Evolutionary conservation across 495 filamentous ascomycete genomes (phyloP).

Genomic region (Tuber umbilicatum): DNA sequence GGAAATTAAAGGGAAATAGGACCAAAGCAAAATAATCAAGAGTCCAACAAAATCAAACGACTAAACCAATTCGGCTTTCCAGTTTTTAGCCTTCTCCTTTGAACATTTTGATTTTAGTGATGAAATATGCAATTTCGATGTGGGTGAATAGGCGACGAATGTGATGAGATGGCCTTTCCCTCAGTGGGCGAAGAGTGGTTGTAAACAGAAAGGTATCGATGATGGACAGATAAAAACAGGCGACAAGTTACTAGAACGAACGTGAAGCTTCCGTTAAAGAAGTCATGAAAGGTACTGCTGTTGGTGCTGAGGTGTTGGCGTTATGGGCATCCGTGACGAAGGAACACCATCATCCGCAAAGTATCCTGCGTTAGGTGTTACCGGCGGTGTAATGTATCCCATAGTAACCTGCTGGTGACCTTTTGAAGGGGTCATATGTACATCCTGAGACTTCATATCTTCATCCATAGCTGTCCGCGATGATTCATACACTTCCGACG

Average conservation of each 20-base stretch:
- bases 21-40: conserved; percentile 33
- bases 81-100: conserved; percentile 34
- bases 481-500: conserved; percentile 50
- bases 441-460: conserved; percentile 39
- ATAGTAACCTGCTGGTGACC: conserved; percentile 59
- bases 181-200: neutral
- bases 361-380: conserved; percentile 78
- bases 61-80: conserved; percentile 29
- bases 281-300: conserved; percentile 33
- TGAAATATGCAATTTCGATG: conserved; percentile 35
- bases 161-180: neutral
- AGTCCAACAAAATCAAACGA: conserved; percentile 25
- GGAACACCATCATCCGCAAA: conserved; percentile 47
- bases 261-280: conserved; percentile 13
- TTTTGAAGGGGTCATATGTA: conserved; percentile 78
- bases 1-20: conserved; percentile 35
- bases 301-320: conserved; percentile 23
- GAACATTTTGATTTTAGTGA: conserved; percentile 37
- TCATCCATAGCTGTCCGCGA: conserved; percentile 52
- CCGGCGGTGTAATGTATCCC: conserved; percentile 88
- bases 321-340: conserved; percentile 36
- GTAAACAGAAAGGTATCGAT: neutral
- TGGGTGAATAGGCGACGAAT: conserved; percentile 11
- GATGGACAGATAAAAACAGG: conserved; percentile 15
- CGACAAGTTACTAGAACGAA: conserved; percentile 25